Percentiles rank a stretch among this genome's conserved stretches.
Conservation (phyloP, 2,329 filamentous ascomycete genomes). For the Fusarium caatingaense region DNA sequence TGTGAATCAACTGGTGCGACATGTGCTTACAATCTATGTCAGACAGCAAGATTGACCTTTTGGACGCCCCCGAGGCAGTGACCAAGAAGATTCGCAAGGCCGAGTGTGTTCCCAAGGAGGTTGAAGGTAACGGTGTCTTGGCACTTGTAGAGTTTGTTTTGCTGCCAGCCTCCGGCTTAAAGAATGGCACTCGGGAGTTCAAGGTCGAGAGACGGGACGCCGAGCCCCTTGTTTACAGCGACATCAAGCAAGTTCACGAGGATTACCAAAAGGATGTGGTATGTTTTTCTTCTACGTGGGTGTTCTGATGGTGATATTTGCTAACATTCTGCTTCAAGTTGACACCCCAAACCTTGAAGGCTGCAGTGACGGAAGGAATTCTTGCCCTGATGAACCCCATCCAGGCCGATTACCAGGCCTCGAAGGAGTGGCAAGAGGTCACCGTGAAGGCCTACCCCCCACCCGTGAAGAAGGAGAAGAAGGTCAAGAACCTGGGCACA, state of each 20-base stretch:
- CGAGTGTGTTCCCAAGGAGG: conserved; percentile 76
- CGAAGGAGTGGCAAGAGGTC: conserved; percentile 78
- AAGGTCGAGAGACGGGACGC: conserved; percentile 74
- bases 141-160: conserved; percentile 89
- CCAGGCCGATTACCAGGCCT: conserved; percentile 75
- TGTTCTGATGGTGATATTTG: background rate
- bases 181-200: conserved; percentile 69
- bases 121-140: conserved; percentile 88
- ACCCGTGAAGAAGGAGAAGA: conserved; percentile 76
- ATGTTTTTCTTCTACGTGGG: conserved; percentile 45
- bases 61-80: conserved; percentile 80
- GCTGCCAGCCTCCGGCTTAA: conserved; percentile 78
- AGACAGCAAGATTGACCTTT: conserved; percentile 92
- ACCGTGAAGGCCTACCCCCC: conserved; percentile 85
- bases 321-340: conserved; percentile 56
- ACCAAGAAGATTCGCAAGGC: conserved; percentile 89
- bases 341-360: conserved; percentile 88
- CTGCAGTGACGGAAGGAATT: conserved; percentile 80
- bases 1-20: background rate
- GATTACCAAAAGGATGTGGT: conserved; percentile 85
- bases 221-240: conserved; percentile 83
- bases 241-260: conserved; percentile 77
- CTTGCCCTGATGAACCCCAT: conserved; percentile 82
- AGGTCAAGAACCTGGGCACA: conserved; percentile 80
- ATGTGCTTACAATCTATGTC: conserved; percentile 36